Conservation (phyloP, 345 rosid genomes). For the Abelmoschus esculentus region DNA sequence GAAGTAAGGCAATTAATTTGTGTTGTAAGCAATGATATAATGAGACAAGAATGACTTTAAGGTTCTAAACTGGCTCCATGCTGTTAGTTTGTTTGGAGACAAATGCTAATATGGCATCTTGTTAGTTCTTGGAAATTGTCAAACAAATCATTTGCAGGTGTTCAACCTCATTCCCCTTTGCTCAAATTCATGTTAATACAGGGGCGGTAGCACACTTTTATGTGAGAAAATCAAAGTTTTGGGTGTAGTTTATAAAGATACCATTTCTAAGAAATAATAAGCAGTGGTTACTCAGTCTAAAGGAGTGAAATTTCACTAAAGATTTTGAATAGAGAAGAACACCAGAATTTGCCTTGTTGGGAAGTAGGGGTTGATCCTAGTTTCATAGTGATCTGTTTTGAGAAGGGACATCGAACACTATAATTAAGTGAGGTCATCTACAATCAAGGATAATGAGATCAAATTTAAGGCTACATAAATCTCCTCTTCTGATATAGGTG, state of each 20-base stretch:
- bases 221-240: slow-evolving; percentile 7
- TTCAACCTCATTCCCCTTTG: not conserved
- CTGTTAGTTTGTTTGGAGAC: not conserved
- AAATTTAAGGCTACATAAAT: not conserved
- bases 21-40: not conserved
- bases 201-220: slow-evolving; percentile 1
- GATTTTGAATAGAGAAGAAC: not conserved
- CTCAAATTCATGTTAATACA: not conserved
- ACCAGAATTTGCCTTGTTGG: not conserved
- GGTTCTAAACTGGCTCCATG: not conserved
- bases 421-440: not conserved
- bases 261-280: not conserved
- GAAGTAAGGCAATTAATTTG: not conserved
- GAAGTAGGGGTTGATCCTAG: not conserved
- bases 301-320: not conserved
- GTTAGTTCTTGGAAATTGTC: not conserved
- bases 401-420: not conserved
- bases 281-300: not conserved
- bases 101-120: not conserved
- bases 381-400: not conserved
- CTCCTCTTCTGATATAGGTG: not conserved
- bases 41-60: not conserved
- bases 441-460: slow-evolving; percentile 3
- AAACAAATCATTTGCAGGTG: not conserved
- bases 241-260: slow-evolving; percentile 4